Evolutionary conservation across 371 early-diverging fungal genomes (phyloP).

Genomic region (Rhizopus arrhizus): DNA sequence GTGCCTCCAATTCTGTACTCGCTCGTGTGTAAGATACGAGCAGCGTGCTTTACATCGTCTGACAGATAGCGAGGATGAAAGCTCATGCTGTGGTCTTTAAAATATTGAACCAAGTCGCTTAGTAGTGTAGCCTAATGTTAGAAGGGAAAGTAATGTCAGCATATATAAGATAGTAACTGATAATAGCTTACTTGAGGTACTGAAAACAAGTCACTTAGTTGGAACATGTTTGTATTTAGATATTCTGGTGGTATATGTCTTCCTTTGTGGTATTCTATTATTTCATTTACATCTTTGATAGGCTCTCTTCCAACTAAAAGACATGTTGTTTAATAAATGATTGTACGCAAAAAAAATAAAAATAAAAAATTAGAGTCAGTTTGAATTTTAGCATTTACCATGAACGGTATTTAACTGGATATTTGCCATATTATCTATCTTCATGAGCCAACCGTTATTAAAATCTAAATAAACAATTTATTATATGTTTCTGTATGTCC

Average conservation of each 20-base stretch:
- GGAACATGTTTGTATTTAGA: constrained; percentile 56
- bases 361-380: background rate
- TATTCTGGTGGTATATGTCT: constrained; percentile 63
- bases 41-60: constrained; percentile 61
- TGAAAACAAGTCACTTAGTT: constrained; percentile 65
- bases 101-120: constrained; percentile 66
- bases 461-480: constrained; percentile 36
- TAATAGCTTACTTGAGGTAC: constrained; percentile 52
- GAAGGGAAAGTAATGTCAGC: constrained; percentile 3
- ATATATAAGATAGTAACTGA: background rate
- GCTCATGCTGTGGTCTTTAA: constrained; percentile 54
- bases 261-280: constrained; percentile 59
- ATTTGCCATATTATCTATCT: constrained; percentile 67
- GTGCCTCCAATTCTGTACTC: constrained; percentile 54
- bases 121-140: constrained; percentile 40
- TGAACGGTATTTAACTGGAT: constrained; percentile 66
- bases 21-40: constrained; percentile 57
- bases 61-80: constrained; percentile 70
- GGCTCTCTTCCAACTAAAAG: constrained; percentile 53
- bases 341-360: background rate
- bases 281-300: constrained; percentile 49
- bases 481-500: background rate
- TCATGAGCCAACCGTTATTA: constrained; percentile 70
- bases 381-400: constrained; percentile 27
- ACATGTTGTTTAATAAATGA: background rate